phyloP scores from a whole-genome alignment of 108 stramenopile genomes.

The Phaeodactylum tricornutum region DNA sequence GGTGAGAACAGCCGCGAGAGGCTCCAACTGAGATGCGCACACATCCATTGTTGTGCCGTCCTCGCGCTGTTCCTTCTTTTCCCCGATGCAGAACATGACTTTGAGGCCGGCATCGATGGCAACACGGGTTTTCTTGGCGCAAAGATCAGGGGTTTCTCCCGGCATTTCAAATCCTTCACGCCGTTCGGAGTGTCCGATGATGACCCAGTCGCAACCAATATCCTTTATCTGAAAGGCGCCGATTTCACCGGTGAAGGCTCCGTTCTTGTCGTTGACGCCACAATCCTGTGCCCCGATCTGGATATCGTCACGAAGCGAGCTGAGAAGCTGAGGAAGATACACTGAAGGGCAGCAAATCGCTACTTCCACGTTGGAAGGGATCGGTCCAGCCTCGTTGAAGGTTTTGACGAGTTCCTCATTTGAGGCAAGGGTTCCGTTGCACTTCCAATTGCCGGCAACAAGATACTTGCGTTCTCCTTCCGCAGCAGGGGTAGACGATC shows the following conservation, averaged over 20 bases:
- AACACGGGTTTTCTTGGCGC: slow-evolving; percentile 92
- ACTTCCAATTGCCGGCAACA: slow-evolving; percentile 95
- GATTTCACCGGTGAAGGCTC: slow-evolving; percentile 97
- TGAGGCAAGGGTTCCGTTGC: slow-evolving; percentile 75
- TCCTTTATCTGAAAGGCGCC: slow-evolving; percentile 82
- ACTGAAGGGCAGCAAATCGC: slow-evolving; percentile 72
- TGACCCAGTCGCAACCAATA: slow-evolving; percentile 93
- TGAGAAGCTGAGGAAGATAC: slow-evolving; percentile 57
- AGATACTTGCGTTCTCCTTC: slow-evolving; percentile 65
- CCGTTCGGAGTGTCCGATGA: slow-evolving; percentile 97
- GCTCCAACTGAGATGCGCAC: slow-evolving; percentile 81
- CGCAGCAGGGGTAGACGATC: slow-evolving; percentile 28
- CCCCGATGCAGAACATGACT: slow-evolving; percentile 96
- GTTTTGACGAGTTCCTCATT: slow-evolving; percentile 57
- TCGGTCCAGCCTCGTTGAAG: slow-evolving; percentile 80
- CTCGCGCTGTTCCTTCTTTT: slow-evolving; percentile 97
- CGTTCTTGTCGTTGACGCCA: slow-evolving; percentile 44
- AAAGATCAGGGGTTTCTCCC: slow-evolving; percentile 84
- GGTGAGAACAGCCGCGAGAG: slow-evolving; percentile 57
- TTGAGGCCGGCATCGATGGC: slow-evolving; percentile 93
- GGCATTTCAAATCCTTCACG: slow-evolving; percentile 90
- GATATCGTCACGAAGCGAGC: slow-evolving; percentile 64
- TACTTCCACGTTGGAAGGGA: slow-evolving; percentile 77
- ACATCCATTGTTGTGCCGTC: slow-evolving; percentile 84
- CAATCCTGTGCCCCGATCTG: slow-evolving; percentile 81